Conservation (phyloP, 805 yeast genomes). For the Myxozyma melibiosi region DNA sequence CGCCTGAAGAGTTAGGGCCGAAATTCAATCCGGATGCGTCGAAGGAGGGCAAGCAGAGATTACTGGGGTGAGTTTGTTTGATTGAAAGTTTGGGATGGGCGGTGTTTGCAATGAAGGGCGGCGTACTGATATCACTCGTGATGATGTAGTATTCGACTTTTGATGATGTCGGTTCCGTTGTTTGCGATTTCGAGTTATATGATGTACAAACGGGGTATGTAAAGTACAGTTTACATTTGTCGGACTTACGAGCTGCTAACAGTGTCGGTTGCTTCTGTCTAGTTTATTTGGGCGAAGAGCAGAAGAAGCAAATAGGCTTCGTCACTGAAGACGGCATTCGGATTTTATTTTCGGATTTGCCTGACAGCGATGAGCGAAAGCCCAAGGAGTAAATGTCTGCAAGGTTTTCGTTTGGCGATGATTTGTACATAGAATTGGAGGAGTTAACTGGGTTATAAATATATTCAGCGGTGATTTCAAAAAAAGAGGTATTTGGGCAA, state of each 20-base stretch:
- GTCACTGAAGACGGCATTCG: conserved; percentile 25
- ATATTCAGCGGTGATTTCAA: too few species aligned
- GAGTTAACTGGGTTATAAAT: too few species aligned
- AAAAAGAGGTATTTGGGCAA: too few species aligned
- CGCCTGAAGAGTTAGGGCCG: background rate
- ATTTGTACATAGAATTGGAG: background rate
- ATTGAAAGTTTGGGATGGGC: background rate
- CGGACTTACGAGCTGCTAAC: background rate
- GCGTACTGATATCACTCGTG: background rate
- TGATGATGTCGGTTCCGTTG: conserved; percentile 30
- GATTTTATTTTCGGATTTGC: conserved; percentile 13
- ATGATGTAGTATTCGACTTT: conserved; percentile 11
- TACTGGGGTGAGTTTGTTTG: background rate
- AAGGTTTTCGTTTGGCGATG: too few species aligned
- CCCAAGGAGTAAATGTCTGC: background rate
- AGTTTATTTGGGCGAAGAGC: conserved; percentile 29
- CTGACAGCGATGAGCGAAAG: conserved; percentile 12
- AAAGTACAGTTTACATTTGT: background rate
- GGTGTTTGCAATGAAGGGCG: background rate
- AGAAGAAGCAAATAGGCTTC: conserved; percentile 23
- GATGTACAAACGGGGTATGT: conserved; percentile 29
- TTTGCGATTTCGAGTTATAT: conserved; percentile 19
- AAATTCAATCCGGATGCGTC: background rate
- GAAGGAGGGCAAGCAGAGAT: background rate
- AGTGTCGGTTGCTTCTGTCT: background rate